Evolutionary conservation across 192 early-diverging fungal genomes (phyloP).

Genomic region (Lobosporangium transversale): DNA sequence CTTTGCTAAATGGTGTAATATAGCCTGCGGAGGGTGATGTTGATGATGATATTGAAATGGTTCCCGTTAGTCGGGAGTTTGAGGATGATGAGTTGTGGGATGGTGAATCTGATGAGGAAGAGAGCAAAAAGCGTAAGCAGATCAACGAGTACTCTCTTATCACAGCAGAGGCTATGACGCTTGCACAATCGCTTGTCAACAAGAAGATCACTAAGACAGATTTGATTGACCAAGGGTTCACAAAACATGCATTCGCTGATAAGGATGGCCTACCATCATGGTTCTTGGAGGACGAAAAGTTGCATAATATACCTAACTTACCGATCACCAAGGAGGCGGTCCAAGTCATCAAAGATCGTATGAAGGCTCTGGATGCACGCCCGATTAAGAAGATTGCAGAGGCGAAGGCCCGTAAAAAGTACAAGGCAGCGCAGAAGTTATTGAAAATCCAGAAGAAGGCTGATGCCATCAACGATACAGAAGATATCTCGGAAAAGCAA

Average conservation of each 20-base stretch:
- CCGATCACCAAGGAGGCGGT: constrained; percentile 99
- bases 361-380: constrained; percentile 92
- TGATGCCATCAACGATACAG: constrained; percentile 81
- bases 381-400: constrained; percentile 99
- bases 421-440: constrained; percentile 71
- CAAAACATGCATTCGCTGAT: constrained; percentile 89
- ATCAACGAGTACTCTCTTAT: constrained; percentile 66
- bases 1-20: constrained; percentile 1
- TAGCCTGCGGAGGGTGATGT: constrained; percentile 50
- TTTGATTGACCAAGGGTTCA: constrained; percentile 92
- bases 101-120: constrained; percentile 69
- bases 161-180: constrained; percentile 92
- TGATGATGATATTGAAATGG: constrained; percentile 70
- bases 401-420: constrained; percentile 96
- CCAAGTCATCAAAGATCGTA: constrained; percentile 79
- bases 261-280: constrained; percentile 87
- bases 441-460: constrained; percentile 92
- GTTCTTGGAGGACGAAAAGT: constrained; percentile 92
- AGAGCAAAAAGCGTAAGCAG: constrained; percentile 57
- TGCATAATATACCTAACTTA: constrained; percentile 87
- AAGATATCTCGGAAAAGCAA: constrained; percentile 89
- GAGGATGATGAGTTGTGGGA: constrained; percentile 65
- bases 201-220: constrained; percentile 80
- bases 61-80: constrained; percentile 54
- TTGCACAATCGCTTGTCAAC: constrained; percentile 86